phyloP scores from a whole-genome alignment of 352 stramenopile genomes.

The Discostella stelligera region DNA sequence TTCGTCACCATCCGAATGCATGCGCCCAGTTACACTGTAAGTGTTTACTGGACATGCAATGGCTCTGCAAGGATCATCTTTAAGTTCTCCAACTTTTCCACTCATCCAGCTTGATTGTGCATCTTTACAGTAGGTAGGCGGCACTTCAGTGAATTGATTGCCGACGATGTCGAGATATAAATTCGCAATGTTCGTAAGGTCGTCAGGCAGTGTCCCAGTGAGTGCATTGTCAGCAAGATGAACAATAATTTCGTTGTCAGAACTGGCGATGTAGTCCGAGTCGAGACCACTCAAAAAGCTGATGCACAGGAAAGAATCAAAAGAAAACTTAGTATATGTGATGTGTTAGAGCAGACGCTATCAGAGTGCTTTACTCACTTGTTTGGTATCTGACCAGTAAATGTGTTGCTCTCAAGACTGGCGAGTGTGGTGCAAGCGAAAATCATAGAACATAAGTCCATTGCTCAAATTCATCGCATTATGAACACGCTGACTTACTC shows the following conservation, averaged over 20 bases:
- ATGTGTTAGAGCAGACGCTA: background rate
- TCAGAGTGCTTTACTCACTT: background rate
- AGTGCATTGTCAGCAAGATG: slow-evolving; percentile 73
- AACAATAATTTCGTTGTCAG: slow-evolving; percentile 58
- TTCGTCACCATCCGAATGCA: slow-evolving; percentile 21
- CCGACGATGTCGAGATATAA: slow-evolving; percentile 56
- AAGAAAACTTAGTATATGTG: background rate
- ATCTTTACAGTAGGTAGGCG: slow-evolving; percentile 38
- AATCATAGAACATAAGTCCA: slow-evolving; percentile 6
- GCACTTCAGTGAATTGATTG: slow-evolving; percentile 54
- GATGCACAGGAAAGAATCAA: background rate
- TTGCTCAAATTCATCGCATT: background rate
- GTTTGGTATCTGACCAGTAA: slow-evolving; percentile 51
- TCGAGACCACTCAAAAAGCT: slow-evolving; percentile 59
- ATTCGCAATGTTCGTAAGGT: slow-evolving; percentile 51
- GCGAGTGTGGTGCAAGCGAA: background rate
- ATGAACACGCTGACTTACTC: slow-evolving; percentile 30
- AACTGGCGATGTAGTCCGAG: slow-evolving; percentile 31
- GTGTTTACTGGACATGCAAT: slow-evolving; percentile 56
- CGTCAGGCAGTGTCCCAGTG: slow-evolving; percentile 39
- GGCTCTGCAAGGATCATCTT: slow-evolving; percentile 41
- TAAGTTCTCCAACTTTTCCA: slow-evolving; percentile 52
- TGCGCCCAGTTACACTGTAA: slow-evolving; percentile 43
- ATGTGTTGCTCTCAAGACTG: slow-evolving; percentile 39
- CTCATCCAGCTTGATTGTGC: slow-evolving; percentile 49